These are phyloP conservation scores for Blepharisma stoltei DNA, from an alignment of 73 alveolate species.

Conservation along the genomic window DNA sequence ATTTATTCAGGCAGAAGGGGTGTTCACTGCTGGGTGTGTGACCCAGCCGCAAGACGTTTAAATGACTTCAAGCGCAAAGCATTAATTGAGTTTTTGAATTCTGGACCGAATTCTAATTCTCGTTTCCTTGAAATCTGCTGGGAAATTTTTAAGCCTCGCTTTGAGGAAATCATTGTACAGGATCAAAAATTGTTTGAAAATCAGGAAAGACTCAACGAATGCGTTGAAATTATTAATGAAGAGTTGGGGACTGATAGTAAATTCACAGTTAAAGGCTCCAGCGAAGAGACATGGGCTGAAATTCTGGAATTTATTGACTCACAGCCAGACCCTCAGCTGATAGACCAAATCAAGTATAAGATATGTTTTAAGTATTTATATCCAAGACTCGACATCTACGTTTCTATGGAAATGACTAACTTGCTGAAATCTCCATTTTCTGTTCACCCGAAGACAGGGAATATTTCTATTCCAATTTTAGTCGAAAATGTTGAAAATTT, in stretches of 20 bases:
- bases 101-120: background rate
- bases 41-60: slow-evolving; percentile 81
- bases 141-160: background rate
- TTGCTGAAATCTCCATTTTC: slow-evolving; percentile 96
- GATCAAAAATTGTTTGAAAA: slow-evolving; percentile 12
- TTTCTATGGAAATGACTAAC: slow-evolving; percentile 88
- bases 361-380: slow-evolving; percentile 56
- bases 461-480: slow-evolving; percentile 80
- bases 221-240: background rate
- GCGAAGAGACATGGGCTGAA: background rate
- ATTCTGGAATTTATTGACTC: background rate
- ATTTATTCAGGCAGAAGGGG: slow-evolving; percentile 99
- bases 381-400: slow-evolving; percentile 96
- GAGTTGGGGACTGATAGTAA: background rate
- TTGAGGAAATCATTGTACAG: slow-evolving; percentile 11
- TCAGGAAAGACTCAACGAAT: background rate
- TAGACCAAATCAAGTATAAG: slow-evolving; percentile 17
- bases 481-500: slow-evolving; percentile 49
- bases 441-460: slow-evolving; percentile 95
- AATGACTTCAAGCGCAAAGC: slow-evolving; percentile 85
- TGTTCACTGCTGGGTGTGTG: slow-evolving; percentile 97
- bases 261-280: background rate
- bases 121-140: background rate
- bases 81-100: slow-evolving; percentile 73
- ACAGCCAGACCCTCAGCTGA: background rate